A percentile compares a stretch with the other conserved stretches of the same genome.
These are phyloP conservation scores for Cladosporium cucumerinum DNA, from an alignment of 2,329 filamentous ascomycete species.

Conservation along the genomic window DNA sequence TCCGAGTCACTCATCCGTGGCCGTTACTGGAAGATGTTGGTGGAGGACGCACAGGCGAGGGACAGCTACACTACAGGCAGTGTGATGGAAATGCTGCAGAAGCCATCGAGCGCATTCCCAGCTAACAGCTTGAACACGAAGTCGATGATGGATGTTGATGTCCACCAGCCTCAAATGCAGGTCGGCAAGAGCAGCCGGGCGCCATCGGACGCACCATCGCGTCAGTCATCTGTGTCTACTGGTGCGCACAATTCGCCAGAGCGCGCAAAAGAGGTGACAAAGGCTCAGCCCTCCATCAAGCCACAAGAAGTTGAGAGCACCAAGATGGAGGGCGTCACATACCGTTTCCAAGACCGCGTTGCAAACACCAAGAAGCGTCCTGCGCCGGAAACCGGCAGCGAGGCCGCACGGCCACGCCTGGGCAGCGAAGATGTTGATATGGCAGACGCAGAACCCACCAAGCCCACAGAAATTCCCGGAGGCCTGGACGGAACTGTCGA, in stretches of 20 bases:
- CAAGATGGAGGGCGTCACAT: constrained; percentile 38
- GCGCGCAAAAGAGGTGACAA: neutral
- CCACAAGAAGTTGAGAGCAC: neutral
- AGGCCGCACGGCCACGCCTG: constrained; percentile 13
- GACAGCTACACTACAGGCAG: constrained; percentile 73
- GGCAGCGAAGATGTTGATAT: constrained; percentile 31
- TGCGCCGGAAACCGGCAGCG: constrained; percentile 17
- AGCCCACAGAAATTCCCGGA: constrained; percentile 1
- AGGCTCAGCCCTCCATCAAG: neutral
- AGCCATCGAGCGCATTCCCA: constrained; percentile 46
- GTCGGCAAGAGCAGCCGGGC: constrained; percentile 1
- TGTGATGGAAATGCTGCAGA: constrained; percentile 52
- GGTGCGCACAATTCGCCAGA: neutral
- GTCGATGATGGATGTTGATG: constrained; percentile 27
- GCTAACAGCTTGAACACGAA: constrained; percentile 21
- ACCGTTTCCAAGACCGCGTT: constrained; percentile 31
- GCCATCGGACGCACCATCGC: neutral
- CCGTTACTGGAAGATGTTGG: constrained; percentile 84
- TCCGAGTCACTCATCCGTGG: constrained; percentile 81
- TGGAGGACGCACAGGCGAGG: constrained; percentile 73
- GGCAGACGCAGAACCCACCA: constrained; percentile 25
- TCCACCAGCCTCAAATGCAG: constrained; percentile 13
- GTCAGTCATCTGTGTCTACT: neutral
- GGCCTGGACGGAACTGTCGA: constrained; percentile 17
- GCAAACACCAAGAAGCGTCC: constrained; percentile 23